phyloP scores from a whole-genome alignment of 148 eudicot genomes.

The Camellia sinensis region DNA sequence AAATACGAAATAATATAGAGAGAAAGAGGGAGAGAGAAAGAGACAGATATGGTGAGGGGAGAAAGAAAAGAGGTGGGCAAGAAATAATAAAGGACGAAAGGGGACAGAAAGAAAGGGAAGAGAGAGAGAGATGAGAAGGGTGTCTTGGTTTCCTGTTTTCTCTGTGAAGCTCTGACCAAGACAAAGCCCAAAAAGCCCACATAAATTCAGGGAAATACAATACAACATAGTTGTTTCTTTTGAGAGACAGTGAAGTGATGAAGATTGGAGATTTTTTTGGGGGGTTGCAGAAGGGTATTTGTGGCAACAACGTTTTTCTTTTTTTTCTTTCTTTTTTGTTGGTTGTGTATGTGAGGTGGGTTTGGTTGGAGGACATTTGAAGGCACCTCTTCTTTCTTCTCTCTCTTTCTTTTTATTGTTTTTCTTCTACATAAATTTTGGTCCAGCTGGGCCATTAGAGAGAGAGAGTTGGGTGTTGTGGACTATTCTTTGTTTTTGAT shows the following conservation, averaged over 20 bases:
- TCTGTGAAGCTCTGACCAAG: constrained; percentile 39
- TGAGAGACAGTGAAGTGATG: constrained; percentile 45
- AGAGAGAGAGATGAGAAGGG: constrained; percentile 26
- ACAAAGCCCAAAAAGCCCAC: constrained; percentile 47
- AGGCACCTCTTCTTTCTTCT: constrained; percentile 22
- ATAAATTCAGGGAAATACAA: constrained; percentile 14
- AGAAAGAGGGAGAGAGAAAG: constrained; percentile 11
- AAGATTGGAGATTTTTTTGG: constrained; percentile 40
- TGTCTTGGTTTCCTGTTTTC: constrained; percentile 28
- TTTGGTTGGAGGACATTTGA: constrained; percentile 34
- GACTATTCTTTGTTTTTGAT: constrained; percentile 30
- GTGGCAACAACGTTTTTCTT: constrained; percentile 22
- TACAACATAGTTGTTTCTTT: constrained; percentile 17
- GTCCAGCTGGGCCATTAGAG: constrained; percentile 43
- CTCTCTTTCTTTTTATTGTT: constrained; percentile 15
- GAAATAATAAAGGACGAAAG: constrained; percentile 20
- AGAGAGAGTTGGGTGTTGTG: constrained; percentile 23
- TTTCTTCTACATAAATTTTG: constrained; percentile 28
- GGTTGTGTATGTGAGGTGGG: constrained; percentile 28
- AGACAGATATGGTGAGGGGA: not conserved
- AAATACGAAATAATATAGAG: not conserved
- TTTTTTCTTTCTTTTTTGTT: not conserved
- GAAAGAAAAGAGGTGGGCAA: constrained; percentile 8
- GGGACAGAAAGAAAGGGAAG: not conserved
- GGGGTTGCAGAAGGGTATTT: constrained; percentile 61